Conservation (phyloP, 1,284 basidiomycete genomes). For the Fomes fomentarius region DNA sequence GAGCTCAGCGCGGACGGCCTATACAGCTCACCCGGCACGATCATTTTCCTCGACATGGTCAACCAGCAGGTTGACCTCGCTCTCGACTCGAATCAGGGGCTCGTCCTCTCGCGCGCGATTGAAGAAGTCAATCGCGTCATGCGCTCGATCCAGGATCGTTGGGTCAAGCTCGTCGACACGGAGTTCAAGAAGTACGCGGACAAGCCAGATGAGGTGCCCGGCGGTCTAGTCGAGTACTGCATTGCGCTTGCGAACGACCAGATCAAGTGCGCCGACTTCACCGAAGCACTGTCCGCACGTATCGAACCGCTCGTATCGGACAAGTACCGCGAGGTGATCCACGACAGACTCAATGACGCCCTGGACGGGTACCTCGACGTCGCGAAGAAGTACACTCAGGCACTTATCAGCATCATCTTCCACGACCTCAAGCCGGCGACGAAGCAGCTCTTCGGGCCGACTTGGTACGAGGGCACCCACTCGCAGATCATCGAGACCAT, state of each 20-base stretch:
- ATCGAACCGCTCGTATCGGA: slow-evolving; percentile 92
- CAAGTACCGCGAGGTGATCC: slow-evolving; percentile 87
- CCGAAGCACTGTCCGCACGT: slow-evolving; percentile 84
- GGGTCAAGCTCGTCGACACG: slow-evolving; percentile 82
- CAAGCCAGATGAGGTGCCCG: slow-evolving; percentile 86
- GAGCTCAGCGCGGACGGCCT: slow-evolving; percentile 89
- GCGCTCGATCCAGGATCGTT: slow-evolving; percentile 88
- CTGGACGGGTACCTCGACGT: slow-evolving; percentile 99
- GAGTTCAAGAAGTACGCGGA: slow-evolving; percentile 91
- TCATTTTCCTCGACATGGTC: slow-evolving; percentile 98
- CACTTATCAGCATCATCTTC: slow-evolving; percentile 93
- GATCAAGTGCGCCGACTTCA: slow-evolving; percentile 94
- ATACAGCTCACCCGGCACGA: slow-evolving; percentile 91
- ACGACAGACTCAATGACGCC: slow-evolving; percentile 89
- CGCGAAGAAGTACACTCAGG: slow-evolving; percentile 95
- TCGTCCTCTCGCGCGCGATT: slow-evolving; percentile 90
- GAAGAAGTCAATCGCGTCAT: slow-evolving; percentile 90
- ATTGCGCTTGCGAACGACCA: slow-evolving; percentile 99
- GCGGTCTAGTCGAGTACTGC: slow-evolving; percentile 93
- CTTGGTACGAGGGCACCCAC: slow-evolving; percentile 90
- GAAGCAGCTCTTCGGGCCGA: slow-evolving; percentile 82
- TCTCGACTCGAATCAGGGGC: slow-evolving; percentile 93
- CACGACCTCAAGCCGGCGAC: slow-evolving; percentile 92
- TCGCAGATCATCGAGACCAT: slow-evolving; percentile 92
- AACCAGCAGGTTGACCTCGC: slow-evolving; percentile 97